phyloP scores from a whole-genome alignment of 2,329 filamentous ascomycete species.

The Tolypocladium paradoxum region DNA sequence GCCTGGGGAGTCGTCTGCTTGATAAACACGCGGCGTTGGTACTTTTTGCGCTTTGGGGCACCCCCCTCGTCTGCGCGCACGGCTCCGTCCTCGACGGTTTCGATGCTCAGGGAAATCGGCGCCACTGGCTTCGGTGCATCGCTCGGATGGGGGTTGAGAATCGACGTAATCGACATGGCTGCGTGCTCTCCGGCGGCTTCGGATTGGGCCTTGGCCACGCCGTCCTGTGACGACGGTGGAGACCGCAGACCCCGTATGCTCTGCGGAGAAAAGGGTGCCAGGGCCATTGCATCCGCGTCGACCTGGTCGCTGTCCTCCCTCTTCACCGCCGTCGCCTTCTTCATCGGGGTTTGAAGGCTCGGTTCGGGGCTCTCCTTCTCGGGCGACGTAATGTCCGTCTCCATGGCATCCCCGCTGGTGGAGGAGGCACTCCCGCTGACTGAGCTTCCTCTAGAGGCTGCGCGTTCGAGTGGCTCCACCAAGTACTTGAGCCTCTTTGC shows the following conservation, averaged over 20 bases:
- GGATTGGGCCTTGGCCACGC: neutral
- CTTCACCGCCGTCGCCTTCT: conserved; percentile 2
- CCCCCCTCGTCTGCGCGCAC: conserved; percentile 2
- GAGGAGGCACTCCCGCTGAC: conserved; percentile 15
- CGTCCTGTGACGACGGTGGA: conserved; percentile 10
- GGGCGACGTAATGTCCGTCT: conserved; percentile 39
- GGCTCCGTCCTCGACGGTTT: conserved; percentile 8
- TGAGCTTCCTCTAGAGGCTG: conserved; percentile 28
- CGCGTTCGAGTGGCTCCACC: conserved; percentile 15
- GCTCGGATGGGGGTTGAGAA: conserved; percentile 16
- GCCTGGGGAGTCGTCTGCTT: conserved; percentile 22
- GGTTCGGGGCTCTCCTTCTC: conserved; percentile 35
- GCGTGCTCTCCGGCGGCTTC: conserved; percentile 4
- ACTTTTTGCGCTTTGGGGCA: conserved; percentile 21
- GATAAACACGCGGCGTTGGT: conserved; percentile 20
- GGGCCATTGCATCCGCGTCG: conserved; percentile 1
- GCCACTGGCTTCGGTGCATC: conserved; percentile 6
- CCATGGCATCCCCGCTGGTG: conserved; percentile 16
- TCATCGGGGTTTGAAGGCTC: conserved; percentile 17
- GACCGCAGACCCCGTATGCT: conserved; percentile 16
- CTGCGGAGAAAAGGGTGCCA: conserved; percentile 19
- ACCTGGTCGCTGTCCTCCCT: conserved; percentile 4
- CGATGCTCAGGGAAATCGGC: conserved; percentile 16
- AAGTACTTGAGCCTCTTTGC: conserved; percentile 35
- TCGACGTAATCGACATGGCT: conserved; percentile 22